phyloP scores from a whole-genome alignment of 352 stramenopile genomes.

The Thalassiosira exigua region DNA sequence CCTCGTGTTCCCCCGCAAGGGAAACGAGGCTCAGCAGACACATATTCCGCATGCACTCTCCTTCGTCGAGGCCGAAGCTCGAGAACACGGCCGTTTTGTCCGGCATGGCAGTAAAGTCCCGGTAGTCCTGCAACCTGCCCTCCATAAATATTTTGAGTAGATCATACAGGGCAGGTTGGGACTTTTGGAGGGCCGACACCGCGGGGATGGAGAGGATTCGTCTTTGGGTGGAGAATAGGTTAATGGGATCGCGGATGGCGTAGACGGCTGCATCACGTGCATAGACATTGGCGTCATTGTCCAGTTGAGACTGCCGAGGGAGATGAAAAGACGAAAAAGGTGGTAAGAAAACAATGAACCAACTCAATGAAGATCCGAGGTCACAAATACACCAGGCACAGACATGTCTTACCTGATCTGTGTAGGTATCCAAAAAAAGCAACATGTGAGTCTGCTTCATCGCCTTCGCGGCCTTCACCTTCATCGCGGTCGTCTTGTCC shows the following conservation, averaged over 20 bases:
- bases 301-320: constrained; percentile 51
- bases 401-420: constrained; percentile 47
- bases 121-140: constrained; percentile 91
- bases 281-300: constrained; percentile 77
- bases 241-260: constrained; percentile 90
- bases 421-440: constrained; percentile 74
- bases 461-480: constrained; percentile 40
- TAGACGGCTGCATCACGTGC: constrained; percentile 87
- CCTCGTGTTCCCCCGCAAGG: constrained; percentile 90
- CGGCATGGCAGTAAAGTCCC: constrained; percentile 71
- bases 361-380: no score
- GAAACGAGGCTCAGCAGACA: constrained; percentile 92
- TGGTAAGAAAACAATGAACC: neutral
- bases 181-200: constrained; percentile 84
- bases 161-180: constrained; percentile 75
- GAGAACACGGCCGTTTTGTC: constrained; percentile 83
- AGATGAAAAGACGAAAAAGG: neutral
- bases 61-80: constrained; percentile 82
- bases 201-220: constrained; percentile 88
- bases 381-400: no score
- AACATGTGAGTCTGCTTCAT: constrained; percentile 77
- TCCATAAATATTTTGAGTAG: constrained; percentile 92
- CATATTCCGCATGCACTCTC: constrained; percentile 88
- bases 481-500: constrained; percentile 25
- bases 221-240: constrained; percentile 90